Percentiles rank a stretch among this genome's conserved stretches.
phyloP scores from a whole-genome alignment of 768 basidiomycete species.

The Candolleomyces efflorescens region DNA sequence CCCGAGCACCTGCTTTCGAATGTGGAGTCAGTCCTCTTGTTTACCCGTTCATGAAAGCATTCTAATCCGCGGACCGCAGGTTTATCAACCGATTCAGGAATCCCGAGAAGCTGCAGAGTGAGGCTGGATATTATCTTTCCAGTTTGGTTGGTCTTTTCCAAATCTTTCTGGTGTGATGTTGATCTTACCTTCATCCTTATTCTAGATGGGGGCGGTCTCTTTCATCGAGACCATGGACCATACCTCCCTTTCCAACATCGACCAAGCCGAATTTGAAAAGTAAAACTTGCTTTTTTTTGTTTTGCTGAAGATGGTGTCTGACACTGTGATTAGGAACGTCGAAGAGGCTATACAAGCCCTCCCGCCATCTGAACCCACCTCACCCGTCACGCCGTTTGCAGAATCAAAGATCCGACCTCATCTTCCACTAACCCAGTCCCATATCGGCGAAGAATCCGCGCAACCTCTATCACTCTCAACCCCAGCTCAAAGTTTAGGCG shows the following conservation, averaged over 20 bases:
- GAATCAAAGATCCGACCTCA: constrained; percentile 19
- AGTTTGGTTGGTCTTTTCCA: constrained; percentile 62
- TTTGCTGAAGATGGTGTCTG: not conserved
- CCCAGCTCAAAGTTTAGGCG: constrained; percentile 47
- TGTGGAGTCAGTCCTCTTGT: constrained; percentile 64
- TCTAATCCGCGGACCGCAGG: constrained; percentile 33
- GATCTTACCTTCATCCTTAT: not conserved
- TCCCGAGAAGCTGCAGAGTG: constrained; percentile 84
- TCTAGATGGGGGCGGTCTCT: constrained; percentile 90
- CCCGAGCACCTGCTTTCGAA: constrained; percentile 92
- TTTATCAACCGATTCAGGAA: constrained; percentile 96
- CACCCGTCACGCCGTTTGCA: constrained; percentile 27
- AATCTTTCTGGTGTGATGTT: not conserved
- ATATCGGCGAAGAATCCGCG: constrained; percentile 88
- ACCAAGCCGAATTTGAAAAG: constrained; percentile 90
- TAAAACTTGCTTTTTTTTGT: constrained; percentile 21
- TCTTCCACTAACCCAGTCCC: constrained; percentile 31
- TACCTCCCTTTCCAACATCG: constrained; percentile 88
- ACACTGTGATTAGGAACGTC: constrained; percentile 35
- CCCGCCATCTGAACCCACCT: constrained; percentile 38
- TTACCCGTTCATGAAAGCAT: not conserved
- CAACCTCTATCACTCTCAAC: constrained; percentile 66
- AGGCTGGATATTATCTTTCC: constrained; percentile 95
- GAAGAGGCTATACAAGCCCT: constrained; percentile 50
- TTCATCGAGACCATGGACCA: constrained; percentile 99